Conservation (phyloP, 2,329 filamentous ascomycete species). For the Claviceps fusiformis region DNA sequence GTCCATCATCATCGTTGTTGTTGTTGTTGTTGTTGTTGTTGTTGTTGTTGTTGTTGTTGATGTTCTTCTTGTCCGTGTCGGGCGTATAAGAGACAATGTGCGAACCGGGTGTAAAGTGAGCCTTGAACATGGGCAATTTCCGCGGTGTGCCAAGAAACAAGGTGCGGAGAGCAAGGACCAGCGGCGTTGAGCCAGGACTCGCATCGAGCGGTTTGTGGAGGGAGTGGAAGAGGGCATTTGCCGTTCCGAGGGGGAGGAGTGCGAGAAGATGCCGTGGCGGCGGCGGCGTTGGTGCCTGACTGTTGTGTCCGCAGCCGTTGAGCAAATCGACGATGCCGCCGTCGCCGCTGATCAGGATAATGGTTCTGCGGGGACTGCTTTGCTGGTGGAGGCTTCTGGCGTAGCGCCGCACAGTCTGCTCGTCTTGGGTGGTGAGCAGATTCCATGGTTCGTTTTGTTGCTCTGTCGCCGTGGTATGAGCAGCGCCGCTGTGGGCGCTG, state of each 20-base stretch:
- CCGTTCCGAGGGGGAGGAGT: slow-evolving; percentile 49
- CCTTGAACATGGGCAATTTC: slow-evolving; percentile 49
- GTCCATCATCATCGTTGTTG: background rate
- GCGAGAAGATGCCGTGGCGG: slow-evolving; percentile 29
- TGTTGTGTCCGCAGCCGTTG: slow-evolving; percentile 35
- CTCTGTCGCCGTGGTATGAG: background rate
- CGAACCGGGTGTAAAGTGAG: slow-evolving; percentile 46
- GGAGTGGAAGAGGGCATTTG: slow-evolving; percentile 51
- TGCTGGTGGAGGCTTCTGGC: slow-evolving; percentile 24
- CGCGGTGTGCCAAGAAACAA: slow-evolving; percentile 43
- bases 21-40: background rate
- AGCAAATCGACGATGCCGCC: slow-evolving; percentile 74
- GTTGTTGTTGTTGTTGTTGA: no score
- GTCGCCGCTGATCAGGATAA: slow-evolving; percentile 77
- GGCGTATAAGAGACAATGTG: slow-evolving; percentile 27
- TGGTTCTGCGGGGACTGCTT: slow-evolving; percentile 26
- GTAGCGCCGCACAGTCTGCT: slow-evolving; percentile 51
- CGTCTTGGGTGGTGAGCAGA: slow-evolving; percentile 49
- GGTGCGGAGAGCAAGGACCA: slow-evolving; percentile 39
- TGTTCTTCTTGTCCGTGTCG: slow-evolving; percentile 1
- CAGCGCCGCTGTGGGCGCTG: slow-evolving; percentile 12
- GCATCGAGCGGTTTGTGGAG: slow-evolving; percentile 44
- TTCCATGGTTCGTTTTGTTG: background rate
- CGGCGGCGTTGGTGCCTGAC: background rate
- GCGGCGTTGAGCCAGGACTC: slow-evolving; percentile 21